These are phyloP conservation scores for Neonothopanus nambi DNA, from an alignment of 1,284 basidiomycete species.

Conservation along the genomic window DNA sequence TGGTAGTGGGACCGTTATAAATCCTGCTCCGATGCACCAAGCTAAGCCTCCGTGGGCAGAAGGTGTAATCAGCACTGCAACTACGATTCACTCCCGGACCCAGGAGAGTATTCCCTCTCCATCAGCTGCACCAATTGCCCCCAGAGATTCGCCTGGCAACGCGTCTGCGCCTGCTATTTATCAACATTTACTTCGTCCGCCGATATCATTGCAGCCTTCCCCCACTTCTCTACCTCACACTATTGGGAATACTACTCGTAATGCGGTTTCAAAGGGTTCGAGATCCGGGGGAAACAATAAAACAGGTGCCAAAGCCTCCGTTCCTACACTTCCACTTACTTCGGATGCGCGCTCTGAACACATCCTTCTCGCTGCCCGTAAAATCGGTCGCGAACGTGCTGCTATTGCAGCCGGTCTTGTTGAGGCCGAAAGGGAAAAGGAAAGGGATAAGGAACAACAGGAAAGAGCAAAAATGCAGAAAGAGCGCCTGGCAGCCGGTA, in stretches of 20 bases:
- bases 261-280: slow-evolving; percentile 12
- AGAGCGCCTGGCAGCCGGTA: slow-evolving; percentile 18
- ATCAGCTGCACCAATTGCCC: not conserved
- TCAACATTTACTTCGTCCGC: slow-evolving; percentile 8
- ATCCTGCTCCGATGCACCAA: not conserved
- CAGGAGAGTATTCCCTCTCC: not conserved
- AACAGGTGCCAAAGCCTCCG: not conserved
- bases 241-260: slow-evolving; percentile 11
- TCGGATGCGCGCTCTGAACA: slow-evolving; percentile 63
- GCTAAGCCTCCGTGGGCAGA: not conserved
- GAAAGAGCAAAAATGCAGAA: slow-evolving; percentile 34
- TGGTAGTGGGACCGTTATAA: not conserved
- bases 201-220: not conserved
- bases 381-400: slow-evolving; percentile 54
- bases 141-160: not conserved
- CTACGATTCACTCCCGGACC: too few species aligned
- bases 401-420: slow-evolving; percentile 44
- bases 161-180: slow-evolving; percentile 9
- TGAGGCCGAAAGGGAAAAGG: slow-evolving; percentile 34
- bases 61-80: too few species aligned
- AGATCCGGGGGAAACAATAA: slow-evolving; percentile 15
- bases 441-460: slow-evolving; percentile 19
- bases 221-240: not conserved
- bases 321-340: slow-evolving; percentile 27
- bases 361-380: slow-evolving; percentile 56